Percentiles rank a stretch among this genome's conserved stretches.
Conservation (phyloP, 2,329 filamentous ascomycete species). For the Trichoderma brevicompactum region DNA sequence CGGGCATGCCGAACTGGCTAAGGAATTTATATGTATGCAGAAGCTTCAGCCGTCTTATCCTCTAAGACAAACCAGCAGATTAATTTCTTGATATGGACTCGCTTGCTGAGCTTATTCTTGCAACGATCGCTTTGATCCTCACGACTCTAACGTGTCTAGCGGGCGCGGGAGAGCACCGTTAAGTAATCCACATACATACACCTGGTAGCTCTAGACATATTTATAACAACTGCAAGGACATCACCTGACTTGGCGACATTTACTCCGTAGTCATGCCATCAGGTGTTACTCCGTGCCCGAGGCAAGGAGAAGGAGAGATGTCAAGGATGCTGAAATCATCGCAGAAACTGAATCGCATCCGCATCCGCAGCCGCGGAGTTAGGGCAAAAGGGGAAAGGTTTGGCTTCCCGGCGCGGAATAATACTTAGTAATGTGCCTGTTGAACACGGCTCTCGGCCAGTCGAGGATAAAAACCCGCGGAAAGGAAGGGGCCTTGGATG, state of each 20-base stretch:
- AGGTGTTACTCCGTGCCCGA: neutral
- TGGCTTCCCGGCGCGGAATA: conserved; percentile 1
- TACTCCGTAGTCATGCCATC: neutral
- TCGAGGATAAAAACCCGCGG: neutral
- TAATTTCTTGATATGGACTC: neutral
- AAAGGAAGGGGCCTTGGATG: neutral
- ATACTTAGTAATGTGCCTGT: neutral
- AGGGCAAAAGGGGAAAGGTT: neutral
- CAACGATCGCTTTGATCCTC: neutral
- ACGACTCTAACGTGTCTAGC: neutral
- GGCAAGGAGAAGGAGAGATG: neutral
- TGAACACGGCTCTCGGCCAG: neutral
- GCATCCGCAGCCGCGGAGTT: conserved; percentile 3
- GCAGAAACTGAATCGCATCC: conserved; percentile 3
- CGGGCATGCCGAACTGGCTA: conserved; percentile 14
- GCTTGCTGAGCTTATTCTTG: neutral
- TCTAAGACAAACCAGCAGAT: neutral
- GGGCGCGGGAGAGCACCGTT: too few species aligned
- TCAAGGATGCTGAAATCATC: neutral
- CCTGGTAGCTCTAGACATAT: too few species aligned
- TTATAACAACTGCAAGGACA: neutral
- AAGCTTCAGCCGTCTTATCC: neutral
- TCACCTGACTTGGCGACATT: neutral
- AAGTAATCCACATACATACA: too few species aligned
- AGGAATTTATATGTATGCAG: neutral